These are phyloP conservation scores for Erythrobasidium hasegawianum DNA, from an alignment of 1,284 basidiomycete genomes.

Conservation along the genomic window DNA sequence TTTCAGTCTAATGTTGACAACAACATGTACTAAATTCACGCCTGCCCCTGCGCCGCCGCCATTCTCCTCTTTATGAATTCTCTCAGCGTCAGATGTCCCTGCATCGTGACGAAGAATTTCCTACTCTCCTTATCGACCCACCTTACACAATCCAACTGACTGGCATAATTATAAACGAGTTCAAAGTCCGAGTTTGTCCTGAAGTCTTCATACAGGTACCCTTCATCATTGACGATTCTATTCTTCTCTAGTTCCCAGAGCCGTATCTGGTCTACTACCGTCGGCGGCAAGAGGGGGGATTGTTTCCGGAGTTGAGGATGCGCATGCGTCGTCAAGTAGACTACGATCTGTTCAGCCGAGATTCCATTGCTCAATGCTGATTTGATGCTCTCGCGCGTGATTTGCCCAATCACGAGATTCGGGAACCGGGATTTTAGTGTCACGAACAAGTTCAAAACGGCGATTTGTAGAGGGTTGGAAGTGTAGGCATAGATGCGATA, in stretches of 20 bases:
- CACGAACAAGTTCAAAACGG: slow-evolving; percentile 91
- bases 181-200: slow-evolving; percentile 80
- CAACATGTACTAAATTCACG: too few species aligned
- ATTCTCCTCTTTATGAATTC: slow-evolving; percentile 58
- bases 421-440: slow-evolving; percentile 89
- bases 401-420: slow-evolving; percentile 89
- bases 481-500: slow-evolving; percentile 98
- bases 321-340: slow-evolving; percentile 88
- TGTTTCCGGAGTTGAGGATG: slow-evolving; percentile 86
- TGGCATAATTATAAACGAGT: slow-evolving; percentile 78
- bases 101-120: slow-evolving; percentile 75
- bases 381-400: slow-evolving; percentile 92
- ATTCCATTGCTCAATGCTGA: slow-evolving; percentile 92
- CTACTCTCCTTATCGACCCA: slow-evolving; percentile 66
- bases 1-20: too few species aligned
- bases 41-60: slow-evolving; percentile 24
- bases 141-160: slow-evolving; percentile 71
- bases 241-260: slow-evolving; percentile 97
- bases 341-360: slow-evolving; percentile 94
- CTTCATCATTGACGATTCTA: slow-evolving; percentile 58
- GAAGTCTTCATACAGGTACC: slow-evolving; percentile 83
- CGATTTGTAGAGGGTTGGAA: slow-evolving; percentile 91
- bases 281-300: slow-evolving; percentile 77
- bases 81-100: slow-evolving; percentile 72
- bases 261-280: slow-evolving; percentile 95